Evolutionary conservation across 257 asterid genomes (phyloP), one percentile per base, ranked within the genome.

Genomic region (Scutellaria baicalensis): DNA sequence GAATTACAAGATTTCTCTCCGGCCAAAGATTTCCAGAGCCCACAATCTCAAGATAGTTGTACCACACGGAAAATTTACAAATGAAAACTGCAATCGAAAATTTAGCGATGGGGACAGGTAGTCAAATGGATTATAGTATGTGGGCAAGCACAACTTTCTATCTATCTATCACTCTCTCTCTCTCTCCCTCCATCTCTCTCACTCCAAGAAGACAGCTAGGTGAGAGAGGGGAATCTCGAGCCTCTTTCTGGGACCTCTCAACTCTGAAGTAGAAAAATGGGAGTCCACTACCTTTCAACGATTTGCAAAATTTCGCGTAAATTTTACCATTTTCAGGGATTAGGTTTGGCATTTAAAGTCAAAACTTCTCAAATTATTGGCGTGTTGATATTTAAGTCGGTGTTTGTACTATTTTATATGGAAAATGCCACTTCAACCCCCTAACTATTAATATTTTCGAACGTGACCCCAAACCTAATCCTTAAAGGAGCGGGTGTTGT

Each of bases 271-370:
- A 3, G 60, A 57, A 58, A 49, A 59, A 49, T 40, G 67, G 67
- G 36, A 64, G 77, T 78, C 79, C 79, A 78, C 77, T 74, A 14
- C 33, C 57, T 40, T 78, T 73, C 77, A 78, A 73, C 71, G 12
- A 43, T 62, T 43, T 56, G 56, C 51, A 17, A 4, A 14, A 52
- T 62, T 75, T 75, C 8, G 16, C 44, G 52, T 27, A 43, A 49
- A 16, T 13, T 43, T 9, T 36, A 33, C 59, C 14, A 4, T 13
- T 50, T 43, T 33, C 14, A 2, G 54, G 44, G 75, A 20, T 68
- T 75, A 43, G 59, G 35, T 68, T 64, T 11, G 52, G 65, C 9
- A 18, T 51, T 17, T 60, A 12, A 11, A n/a, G 44, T 48, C 21
- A 36, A 21, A 47, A 38, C 64, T 36, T 5, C 66, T 55, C 18